phyloP scores from a whole-genome alignment of 2,329 filamentous ascomycete species.

The Orbilia javanica region DNA sequence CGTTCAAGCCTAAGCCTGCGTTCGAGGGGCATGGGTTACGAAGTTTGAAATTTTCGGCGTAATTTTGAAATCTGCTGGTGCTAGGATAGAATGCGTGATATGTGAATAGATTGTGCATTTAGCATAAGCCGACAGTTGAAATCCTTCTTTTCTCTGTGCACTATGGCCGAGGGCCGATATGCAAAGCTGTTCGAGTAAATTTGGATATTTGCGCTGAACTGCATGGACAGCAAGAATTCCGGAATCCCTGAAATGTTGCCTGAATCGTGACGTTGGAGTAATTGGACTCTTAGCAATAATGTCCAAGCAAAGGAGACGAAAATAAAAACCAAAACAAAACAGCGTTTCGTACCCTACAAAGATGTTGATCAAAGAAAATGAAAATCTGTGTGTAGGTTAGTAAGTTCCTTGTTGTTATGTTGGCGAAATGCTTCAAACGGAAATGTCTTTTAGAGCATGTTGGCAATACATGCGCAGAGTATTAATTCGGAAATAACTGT shows the following conservation, averaged over 20 bases:
- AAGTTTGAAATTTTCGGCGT: neutral
- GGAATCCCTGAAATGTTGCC: conserved; percentile 28
- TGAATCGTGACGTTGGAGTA: neutral
- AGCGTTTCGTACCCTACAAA: neutral
- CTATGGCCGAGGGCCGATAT: neutral
- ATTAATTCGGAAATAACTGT: neutral
- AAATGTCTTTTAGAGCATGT: neutral
- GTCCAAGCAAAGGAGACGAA: neutral
- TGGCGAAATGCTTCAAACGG: neutral
- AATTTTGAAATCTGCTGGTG: neutral
- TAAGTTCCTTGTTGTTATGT: neutral
- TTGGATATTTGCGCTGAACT: neutral
- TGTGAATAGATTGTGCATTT: neutral
- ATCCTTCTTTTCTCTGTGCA: neutral
- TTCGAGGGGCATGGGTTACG: neutral
- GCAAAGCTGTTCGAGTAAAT: neutral
- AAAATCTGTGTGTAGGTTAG: neutral
- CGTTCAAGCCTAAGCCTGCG: neutral
- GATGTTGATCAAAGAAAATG: neutral
- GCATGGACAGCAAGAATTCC: conserved; percentile 9
- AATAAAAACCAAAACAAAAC: neutral
- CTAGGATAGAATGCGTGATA: neutral
- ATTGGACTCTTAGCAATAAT: neutral
- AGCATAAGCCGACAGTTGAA: neutral
- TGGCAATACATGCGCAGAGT: no score